Conservation (phyloP, 345 rosid genomes). For the Clausena lansium region DNA sequence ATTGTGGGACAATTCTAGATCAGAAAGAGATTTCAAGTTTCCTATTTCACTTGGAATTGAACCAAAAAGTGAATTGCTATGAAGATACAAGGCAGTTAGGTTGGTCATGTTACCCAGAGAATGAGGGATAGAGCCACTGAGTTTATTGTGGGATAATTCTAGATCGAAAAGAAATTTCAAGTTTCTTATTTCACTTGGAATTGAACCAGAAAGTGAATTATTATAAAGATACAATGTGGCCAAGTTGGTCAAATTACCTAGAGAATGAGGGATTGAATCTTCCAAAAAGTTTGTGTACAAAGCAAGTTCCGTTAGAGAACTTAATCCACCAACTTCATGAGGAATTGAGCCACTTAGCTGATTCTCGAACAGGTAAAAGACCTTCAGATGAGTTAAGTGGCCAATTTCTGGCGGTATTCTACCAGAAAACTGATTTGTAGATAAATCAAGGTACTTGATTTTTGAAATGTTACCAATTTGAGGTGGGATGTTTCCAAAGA, state of each 20-base stretch:
- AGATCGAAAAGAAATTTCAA: too few species aligned
- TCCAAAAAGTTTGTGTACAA: constrained; percentile 6
- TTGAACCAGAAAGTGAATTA: too few species aligned
- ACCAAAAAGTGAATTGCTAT: neutral
- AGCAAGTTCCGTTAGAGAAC: neutral
- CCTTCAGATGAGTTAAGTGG: neutral
- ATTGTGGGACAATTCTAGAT: neutral
- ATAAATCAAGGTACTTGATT: neutral
- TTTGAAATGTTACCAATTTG: too few species aligned
- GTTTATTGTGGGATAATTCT: too few species aligned
- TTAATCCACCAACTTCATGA: neutral
- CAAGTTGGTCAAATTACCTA: too few species aligned
- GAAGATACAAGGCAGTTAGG: too few species aligned
- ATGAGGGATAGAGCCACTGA: too few species aligned
- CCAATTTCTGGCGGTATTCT: constrained; percentile 14
- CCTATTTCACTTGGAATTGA: neutral
- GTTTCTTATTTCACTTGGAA: too few species aligned
- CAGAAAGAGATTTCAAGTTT: neutral
- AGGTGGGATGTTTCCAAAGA: constrained; percentile 3
- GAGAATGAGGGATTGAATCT: neutral
- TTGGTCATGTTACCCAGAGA: too few species aligned
- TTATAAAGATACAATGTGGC: too few species aligned
- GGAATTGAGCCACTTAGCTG: neutral
- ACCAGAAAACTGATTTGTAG: neutral
- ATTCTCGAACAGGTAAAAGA: constrained; percentile 10